Evolutionary conservation across 192 early-diverging fungal genomes (phyloP).

Genomic region (Entophlyctis luteolus): DNA sequence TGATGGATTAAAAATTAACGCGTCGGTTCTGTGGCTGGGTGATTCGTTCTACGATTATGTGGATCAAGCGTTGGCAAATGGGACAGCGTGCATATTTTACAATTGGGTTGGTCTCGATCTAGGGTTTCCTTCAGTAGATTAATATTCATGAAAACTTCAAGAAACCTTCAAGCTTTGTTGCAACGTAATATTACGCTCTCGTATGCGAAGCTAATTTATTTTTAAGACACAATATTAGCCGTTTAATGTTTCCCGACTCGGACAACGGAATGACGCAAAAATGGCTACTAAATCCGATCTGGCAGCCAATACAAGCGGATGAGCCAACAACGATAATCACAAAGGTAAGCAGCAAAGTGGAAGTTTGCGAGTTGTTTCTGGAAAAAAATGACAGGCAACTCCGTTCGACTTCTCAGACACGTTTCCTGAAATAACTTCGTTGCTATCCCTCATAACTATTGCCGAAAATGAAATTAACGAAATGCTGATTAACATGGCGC

Average conservation of each 20-base stretch:
- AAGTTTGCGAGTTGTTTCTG: not conserved
- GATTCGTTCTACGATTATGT: conserved; percentile 1
- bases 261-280: conserved; percentile 1
- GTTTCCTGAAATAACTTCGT: conserved; percentile 10
- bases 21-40: conserved; percentile 15
- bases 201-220: not conserved
- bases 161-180: conserved; percentile 26
- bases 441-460: conserved; percentile 9
- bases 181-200: not conserved
- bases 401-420: not conserved
- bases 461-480: conserved; percentile 13
- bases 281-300: conserved; percentile 1
- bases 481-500: not conserved
- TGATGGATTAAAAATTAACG: conserved; percentile 22
- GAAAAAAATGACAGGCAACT: not conserved
- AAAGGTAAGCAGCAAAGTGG: not conserved
- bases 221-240: conserved; percentile 9
- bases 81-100: conserved; percentile 22
- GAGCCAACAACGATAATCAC: conserved; percentile 14
- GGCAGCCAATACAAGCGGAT: not conserved
- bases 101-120: conserved; percentile 11
- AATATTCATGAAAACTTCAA: too few relatives aligned
- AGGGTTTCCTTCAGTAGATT: too few relatives aligned
- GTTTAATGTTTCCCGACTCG: conserved; percentile 19
- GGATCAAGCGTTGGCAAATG: conserved; percentile 8